A percentile compares a stretch with the other conserved stretches of the same genome.
Evolutionary conservation across 495 filamentous ascomycete genomes (phyloP).

Genomic region (Penicillium waksmanii): DNA sequence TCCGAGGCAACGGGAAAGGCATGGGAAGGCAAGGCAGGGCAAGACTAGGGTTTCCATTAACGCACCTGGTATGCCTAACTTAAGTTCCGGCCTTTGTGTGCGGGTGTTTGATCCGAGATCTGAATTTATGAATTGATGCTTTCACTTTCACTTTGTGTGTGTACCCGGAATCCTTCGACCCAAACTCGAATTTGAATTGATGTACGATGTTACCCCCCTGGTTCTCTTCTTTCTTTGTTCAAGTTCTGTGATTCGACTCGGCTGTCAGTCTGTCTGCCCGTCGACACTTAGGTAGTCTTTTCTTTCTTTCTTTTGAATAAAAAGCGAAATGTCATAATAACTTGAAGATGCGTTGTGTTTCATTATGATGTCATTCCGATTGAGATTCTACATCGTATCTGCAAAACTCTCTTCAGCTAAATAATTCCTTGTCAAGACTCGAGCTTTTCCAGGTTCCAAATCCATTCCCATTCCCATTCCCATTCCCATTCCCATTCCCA

Average conservation of each 20-base stretch:
- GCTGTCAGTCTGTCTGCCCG: background rate
- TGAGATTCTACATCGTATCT: slow-evolving; percentile 4
- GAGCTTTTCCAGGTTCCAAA: background rate
- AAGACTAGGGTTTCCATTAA: background rate
- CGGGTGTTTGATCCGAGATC: slow-evolving; percentile 1
- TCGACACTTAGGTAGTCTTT: background rate
- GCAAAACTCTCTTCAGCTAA: background rate
- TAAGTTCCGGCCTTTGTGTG: background rate
- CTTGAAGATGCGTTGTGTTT: slow-evolving; percentile 15
- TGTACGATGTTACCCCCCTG: background rate
- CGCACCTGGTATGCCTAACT: background rate
- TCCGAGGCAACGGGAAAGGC: too few relatives aligned
- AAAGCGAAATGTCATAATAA: slow-evolving; percentile 8
- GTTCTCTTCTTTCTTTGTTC: background rate
- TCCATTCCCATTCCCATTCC: background rate
- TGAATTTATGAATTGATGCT: slow-evolving; percentile 24
- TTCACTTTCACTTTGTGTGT: slow-evolving; percentile 1
- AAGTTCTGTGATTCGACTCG: background rate
- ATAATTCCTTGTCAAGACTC: background rate
- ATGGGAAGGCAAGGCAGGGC: background rate
- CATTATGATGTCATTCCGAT: slow-evolving; percentile 1
- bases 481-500: too few relatives aligned
- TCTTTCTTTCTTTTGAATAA: background rate
- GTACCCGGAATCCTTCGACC: background rate
- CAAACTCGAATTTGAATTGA: background rate